Conservation (phyloP, 768 basidiomycete species). For the Pilatotrama ljubarskyi region DNA sequence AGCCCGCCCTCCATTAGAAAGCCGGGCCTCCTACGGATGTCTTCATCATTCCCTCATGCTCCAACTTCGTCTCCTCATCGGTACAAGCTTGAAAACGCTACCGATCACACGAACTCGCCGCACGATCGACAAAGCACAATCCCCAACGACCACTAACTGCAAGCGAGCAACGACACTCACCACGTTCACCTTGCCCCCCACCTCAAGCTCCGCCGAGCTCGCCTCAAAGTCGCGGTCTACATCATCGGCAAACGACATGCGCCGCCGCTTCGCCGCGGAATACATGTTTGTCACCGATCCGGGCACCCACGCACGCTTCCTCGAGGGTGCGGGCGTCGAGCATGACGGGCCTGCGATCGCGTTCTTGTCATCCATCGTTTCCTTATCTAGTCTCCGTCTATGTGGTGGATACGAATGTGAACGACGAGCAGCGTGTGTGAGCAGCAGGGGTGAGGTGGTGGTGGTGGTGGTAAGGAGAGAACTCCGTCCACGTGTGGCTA, state of each 20-base stretch:
- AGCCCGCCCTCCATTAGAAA: too few species aligned
- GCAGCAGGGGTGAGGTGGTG: not conserved
- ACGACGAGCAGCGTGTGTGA: not conserved
- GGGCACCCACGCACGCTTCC: slow-evolving; percentile 27
- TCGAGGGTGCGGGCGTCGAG: slow-evolving; percentile 14
- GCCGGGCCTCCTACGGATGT: too few species aligned
- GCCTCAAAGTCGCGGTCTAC: slow-evolving; percentile 1
- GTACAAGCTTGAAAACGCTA: not conserved
- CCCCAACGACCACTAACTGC: not conserved
- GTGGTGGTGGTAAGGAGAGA: slow-evolving; percentile 12
- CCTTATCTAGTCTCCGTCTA: not conserved
- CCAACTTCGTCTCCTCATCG: not conserved
- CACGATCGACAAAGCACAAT: not conserved
- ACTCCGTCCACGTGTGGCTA: slow-evolving; percentile 8
- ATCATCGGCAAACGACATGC: slow-evolving; percentile 35
- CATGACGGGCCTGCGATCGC: slow-evolving; percentile 4
- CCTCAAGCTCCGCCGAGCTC: not conserved
- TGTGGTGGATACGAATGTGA: not conserved
- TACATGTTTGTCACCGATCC: slow-evolving; percentile 41
- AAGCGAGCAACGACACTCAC: slow-evolving; percentile 31
- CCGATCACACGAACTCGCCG: not conserved
- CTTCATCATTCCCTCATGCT: slow-evolving; percentile 2
- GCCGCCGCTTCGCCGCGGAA: slow-evolving; percentile 41
- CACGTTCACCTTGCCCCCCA: slow-evolving; percentile 39
- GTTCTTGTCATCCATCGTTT: not conserved